These are phyloP conservation scores for Amorphotheca resinae DNA, from an alignment of 495 filamentous ascomycete species.

Conservation along the genomic window DNA sequence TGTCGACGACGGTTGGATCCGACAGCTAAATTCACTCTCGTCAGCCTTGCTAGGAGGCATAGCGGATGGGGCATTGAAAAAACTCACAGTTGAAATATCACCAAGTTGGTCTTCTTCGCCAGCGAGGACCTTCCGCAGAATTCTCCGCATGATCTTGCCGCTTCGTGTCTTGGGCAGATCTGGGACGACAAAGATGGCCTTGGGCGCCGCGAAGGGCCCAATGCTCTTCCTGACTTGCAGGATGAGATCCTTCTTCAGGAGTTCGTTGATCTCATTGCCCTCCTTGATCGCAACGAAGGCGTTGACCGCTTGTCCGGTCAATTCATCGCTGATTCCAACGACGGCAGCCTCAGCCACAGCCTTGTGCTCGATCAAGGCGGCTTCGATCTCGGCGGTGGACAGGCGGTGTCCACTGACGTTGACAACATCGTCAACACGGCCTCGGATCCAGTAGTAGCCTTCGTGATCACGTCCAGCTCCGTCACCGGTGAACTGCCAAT, in stretches of 20 bases:
- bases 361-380: constrained; percentile 83
- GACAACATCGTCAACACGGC: constrained; percentile 95
- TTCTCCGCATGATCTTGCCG: constrained; percentile 98
- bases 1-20: constrained; percentile 78
- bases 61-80: neutral
- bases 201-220: constrained; percentile 92
- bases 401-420: constrained; percentile 94
- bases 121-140: constrained; percentile 90
- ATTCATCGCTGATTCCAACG: constrained; percentile 83
- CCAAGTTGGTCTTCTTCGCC: constrained; percentile 95
- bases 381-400: constrained; percentile 96
- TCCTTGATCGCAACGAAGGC: constrained; percentile 94
- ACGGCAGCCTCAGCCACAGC: constrained; percentile 90
- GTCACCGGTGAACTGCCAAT: constrained; percentile 81
- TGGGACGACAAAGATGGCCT: constrained; percentile 77
- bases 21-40: constrained; percentile 53
- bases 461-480: constrained; percentile 96
- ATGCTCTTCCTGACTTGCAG: constrained; percentile 94
- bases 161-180: constrained; percentile 94
- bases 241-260: constrained; percentile 83
- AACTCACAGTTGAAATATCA: constrained; percentile 78
- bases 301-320: constrained; percentile 94
- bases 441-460: constrained; percentile 99
- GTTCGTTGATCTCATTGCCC: constrained; percentile 61
- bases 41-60: constrained; percentile 10